Base-by-base conservation (phyloP, 352 stramenopile species). In the Phytophthora melonis region DNA sequence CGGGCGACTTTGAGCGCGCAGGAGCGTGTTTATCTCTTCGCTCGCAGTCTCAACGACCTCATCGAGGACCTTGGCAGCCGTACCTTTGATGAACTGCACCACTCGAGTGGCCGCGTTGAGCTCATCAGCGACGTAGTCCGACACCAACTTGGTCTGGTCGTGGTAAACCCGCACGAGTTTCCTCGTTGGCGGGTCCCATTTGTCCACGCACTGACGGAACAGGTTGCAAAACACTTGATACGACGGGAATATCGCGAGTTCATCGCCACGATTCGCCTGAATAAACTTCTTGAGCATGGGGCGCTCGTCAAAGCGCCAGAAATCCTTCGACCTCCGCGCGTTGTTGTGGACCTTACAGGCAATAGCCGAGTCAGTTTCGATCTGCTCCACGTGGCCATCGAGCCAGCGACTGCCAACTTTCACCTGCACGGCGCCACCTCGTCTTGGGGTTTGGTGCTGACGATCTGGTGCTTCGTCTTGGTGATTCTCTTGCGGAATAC, bases 141-240 rank as follows among this genome's bases (percentile, higher is more conserved):
- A 82, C 2, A 80, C 70, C 30, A 60, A n/a, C 11, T 75, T 73
- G 6, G 80, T 83, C 13, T 78, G 65, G 2, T 71, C 19, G 1
- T 68, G 65, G 45, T 83, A 87, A n/a, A 70, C 55, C 3, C 19
- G 1, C 47, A 77, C 21, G 8, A 85, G 71, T 19, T 70, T 58
- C 41, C 76, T 52, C 7, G 72, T 81, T 3, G 78, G 78, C 11
- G 52, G 10, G 13, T 73, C 60, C 78, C 80, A 88, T 47, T 71
- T 69, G 14, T 81, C 78, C 21, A 88, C 78, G 43, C 70, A 83
- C 21, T 74, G 68, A 0, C 68, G 74, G 32, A 85, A 76, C 5
- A 89, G 72, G 65, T 80, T 80, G 70, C 72, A 81, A 50, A 89
- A 87, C 1, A 81, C 71, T 18, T 79, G 66, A 18, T 83, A 83